Evolutionary conservation across 768 basidiomycete species (phyloP).

Genomic region (Pleurotus giganteus): DNA sequence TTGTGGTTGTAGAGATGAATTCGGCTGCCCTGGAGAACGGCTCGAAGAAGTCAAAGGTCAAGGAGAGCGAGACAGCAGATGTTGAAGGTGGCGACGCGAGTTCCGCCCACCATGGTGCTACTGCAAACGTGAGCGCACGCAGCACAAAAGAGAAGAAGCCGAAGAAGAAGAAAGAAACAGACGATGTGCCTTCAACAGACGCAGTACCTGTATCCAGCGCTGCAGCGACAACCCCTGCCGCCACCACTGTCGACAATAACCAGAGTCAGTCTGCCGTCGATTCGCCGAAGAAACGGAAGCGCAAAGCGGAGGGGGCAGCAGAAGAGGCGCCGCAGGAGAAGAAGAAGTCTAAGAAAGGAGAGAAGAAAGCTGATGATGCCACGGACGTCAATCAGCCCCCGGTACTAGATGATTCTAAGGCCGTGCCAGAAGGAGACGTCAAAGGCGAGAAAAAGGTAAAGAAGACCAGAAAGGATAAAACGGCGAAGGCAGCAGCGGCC

Average conservation of each 20-base stretch:
- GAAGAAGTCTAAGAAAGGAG: conserved; percentile 10
- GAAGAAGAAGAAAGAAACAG: background rate
- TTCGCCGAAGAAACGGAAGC: conserved; percentile 3
- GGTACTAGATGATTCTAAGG: conserved; percentile 16
- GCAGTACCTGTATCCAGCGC: background rate
- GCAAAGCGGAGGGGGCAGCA: conserved; percentile 4
- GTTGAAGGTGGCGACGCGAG: too few species aligned
- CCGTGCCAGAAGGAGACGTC: conserved; percentile 22
- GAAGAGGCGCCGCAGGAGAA: conserved; percentile 10
- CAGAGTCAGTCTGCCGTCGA: background rate
- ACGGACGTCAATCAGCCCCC: conserved; percentile 12
- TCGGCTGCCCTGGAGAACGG: too few species aligned
- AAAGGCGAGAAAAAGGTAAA: conserved; percentile 21
- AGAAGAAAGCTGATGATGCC: conserved; percentile 18
- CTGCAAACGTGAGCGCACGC: background rate
- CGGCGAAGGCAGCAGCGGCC: conserved; percentile 11
- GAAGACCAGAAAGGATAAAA: conserved; percentile 17
- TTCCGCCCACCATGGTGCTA: conserved; percentile 3
- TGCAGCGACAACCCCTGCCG: background rate
- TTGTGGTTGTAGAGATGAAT: background rate
- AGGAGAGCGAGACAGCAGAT: too few species aligned
- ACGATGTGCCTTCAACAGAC: background rate
- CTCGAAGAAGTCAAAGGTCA: too few species aligned
- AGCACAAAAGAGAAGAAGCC: conserved; percentile 10
- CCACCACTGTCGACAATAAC: background rate